Evolutionary conservation across 2,329 filamentous ascomycete genomes (phyloP), one percentile per base, ranked within the genome.

Genomic region (Grosmannia huntii): DNA sequence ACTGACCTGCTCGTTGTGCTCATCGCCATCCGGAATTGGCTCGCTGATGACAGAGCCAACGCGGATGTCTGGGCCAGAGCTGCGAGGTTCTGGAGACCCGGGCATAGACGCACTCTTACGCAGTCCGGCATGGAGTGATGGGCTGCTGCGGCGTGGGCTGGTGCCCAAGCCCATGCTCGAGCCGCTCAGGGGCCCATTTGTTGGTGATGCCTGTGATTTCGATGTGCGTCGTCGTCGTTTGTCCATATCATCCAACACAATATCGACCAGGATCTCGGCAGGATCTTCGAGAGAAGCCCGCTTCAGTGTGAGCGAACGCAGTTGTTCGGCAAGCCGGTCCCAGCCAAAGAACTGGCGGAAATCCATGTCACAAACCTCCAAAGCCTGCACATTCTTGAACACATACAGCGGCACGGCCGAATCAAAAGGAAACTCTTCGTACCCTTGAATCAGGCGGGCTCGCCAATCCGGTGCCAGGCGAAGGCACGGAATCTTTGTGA

Each of bases 351-450:
- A 96, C 66, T 96, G 91, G 61, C 94, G 84, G 69, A 96, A 96
- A 71, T 99, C 94, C 68, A 97, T 87, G 72, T 95, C 91, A 73
- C 86, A 91, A 57, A 99, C 89, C 71, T 99, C 94, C 63, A 99
- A 78, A 25, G 90, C 87, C 72, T 92, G 92, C 57, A 97, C 76
- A 65, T 97, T 99, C 74, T 99, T 97, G 81, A 99, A 97, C 10
- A 89, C 88, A 70, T 95, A 87, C n/a, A 99, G 78, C 23, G 94
- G 94, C 33, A 99, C 94, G 23, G 94, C 94, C 27, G 90, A 96
- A 71, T 99, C 94, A 71, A 97, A 96, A 3, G 94, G 94, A 65
- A 97, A 99, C 71, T 96, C 92, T 71, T 99, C 94, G 68, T 94
- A 97, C 31, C 92, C 92, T 64, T 86, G 82, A 65, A 99, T 96